Percentiles rank a stretch among this genome's conserved stretches.
Conservation (phyloP, 352 stramenopile species). For the Globisporangium lucens region DNA sequence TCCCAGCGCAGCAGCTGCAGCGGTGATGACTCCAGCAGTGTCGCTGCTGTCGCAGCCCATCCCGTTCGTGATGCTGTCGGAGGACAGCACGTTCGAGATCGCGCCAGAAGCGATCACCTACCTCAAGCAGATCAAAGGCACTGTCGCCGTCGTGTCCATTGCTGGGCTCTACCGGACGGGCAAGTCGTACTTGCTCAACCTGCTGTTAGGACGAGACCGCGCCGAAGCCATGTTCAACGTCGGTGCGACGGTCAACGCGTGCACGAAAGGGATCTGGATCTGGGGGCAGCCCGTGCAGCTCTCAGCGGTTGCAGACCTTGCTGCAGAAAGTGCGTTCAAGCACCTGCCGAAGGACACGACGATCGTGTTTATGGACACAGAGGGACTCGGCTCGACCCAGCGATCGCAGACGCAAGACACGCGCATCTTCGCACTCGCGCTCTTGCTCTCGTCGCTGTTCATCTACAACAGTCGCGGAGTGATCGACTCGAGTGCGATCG, state of each 20-base stretch:
- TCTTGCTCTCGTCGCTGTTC: slow-evolving; percentile 69
- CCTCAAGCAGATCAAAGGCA: slow-evolving; percentile 52
- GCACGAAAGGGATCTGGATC: slow-evolving; percentile 83
- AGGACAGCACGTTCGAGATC: slow-evolving; percentile 66
- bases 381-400: slow-evolving; percentile 62
- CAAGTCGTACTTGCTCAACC: slow-evolving; percentile 80
- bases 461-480: slow-evolving; percentile 80
- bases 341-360: slow-evolving; percentile 45
- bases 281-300: slow-evolving; percentile 54
- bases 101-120: slow-evolving; percentile 52
- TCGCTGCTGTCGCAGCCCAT: slow-evolving; percentile 30
- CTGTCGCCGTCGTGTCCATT: slow-evolving; percentile 67
- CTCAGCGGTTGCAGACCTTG: slow-evolving; percentile 6
- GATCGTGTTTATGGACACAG: slow-evolving; percentile 76
- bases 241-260: slow-evolving; percentile 67
- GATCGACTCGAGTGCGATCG: slow-evolving; percentile 72
- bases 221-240: slow-evolving; percentile 72
- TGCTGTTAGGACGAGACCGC: slow-evolving; percentile 45
- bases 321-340: slow-evolving; percentile 25
- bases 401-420: slow-evolving; percentile 70
- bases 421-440: slow-evolving; percentile 62
- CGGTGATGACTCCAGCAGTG: background rate
- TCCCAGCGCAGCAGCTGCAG: background rate
- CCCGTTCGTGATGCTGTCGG: slow-evolving; percentile 68
- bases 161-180: slow-evolving; percentile 74